phyloP scores from a whole-genome alignment of 129 eudicot genomes.

The Saussurea involucrata region DNA sequence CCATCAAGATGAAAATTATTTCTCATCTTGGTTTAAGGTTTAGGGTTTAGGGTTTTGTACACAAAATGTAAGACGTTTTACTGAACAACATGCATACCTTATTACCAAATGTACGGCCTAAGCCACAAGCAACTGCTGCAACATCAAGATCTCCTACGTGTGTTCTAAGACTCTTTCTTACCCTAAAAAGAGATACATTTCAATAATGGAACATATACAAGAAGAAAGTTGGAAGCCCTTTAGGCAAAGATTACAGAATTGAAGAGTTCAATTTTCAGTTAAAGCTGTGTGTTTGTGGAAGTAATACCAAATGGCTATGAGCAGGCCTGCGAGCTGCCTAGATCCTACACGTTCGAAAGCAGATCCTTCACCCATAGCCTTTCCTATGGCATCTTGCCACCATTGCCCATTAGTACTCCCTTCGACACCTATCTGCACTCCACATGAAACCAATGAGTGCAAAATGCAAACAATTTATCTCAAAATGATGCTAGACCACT shows the following conservation, averaged over 20 bases:
- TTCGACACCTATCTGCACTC: slow-evolving; percentile 93
- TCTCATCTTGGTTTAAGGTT: background rate
- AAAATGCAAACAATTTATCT: background rate
- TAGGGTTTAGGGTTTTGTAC: background rate
- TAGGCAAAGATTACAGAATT: background rate
- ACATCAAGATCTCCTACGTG: slow-evolving; percentile 97
- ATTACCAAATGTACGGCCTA: slow-evolving; percentile 95
- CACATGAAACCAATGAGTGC: slow-evolving; percentile 14
- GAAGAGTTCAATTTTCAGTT: background rate
- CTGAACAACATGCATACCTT: slow-evolving; percentile 50
- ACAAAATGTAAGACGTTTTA: background rate
- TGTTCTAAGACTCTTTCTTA: slow-evolving; percentile 70
- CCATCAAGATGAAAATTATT: background rate
- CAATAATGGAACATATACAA: slow-evolving; percentile 12
- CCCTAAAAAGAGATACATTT: slow-evolving; percentile 49
- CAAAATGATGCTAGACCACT: background rate
- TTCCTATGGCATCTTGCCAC: slow-evolving; percentile 98
- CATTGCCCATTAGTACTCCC: slow-evolving; percentile 91
- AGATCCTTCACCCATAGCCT: slow-evolving; percentile 81
- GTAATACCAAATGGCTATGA: slow-evolving; percentile 82
- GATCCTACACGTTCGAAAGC: slow-evolving; percentile 92
- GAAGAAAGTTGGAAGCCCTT: background rate
- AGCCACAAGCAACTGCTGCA: slow-evolving; percentile 94
- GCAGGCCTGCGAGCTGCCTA: slow-evolving; percentile 85
- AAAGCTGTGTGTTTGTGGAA: background rate